phyloP scores from a whole-genome alignment of 2,329 filamentous ascomycete genomes.

The Diplodia mutila region DNA sequence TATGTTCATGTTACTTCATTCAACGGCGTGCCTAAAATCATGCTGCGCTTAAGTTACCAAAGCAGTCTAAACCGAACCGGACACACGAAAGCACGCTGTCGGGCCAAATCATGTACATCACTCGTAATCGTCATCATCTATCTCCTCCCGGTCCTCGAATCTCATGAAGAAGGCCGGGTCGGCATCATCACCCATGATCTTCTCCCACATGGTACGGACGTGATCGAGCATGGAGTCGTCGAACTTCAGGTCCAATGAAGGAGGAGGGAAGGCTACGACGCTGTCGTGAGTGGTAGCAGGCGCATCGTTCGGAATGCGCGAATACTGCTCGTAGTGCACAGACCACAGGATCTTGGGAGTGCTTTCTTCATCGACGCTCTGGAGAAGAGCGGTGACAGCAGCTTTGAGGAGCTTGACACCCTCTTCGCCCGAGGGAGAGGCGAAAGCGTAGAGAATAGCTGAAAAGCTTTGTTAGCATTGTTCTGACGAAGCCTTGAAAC shows the following conservation, averaged over 20 bases:
- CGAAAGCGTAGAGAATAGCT: constrained; percentile 64
- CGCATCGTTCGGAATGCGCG: constrained; percentile 34
- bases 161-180: constrained; percentile 69
- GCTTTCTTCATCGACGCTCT: constrained; percentile 39
- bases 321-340: constrained; percentile 55
- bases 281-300: constrained; percentile 42
- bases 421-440: constrained; percentile 42
- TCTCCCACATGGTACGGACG: constrained; percentile 72
- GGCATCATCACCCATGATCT: constrained; percentile 59
- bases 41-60: background rate
- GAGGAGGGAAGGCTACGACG: constrained; percentile 61
- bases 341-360: constrained; percentile 55
- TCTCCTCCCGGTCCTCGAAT: constrained; percentile 71
- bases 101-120: background rate
- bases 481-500: constrained; percentile 29
- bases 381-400: constrained; percentile 50
- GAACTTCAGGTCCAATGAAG: constrained; percentile 70
- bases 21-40: background rate
- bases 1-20: background rate
- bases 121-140: constrained; percentile 23
- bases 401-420: constrained; percentile 45
- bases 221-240: constrained; percentile 63
- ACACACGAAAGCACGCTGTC: background rate
- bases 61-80: background rate
- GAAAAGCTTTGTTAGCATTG: constrained; percentile 28